Base-by-base conservation (phyloP, 2,329 filamentous ascomycete species). In the Penicillium hesseltinei region DNA sequence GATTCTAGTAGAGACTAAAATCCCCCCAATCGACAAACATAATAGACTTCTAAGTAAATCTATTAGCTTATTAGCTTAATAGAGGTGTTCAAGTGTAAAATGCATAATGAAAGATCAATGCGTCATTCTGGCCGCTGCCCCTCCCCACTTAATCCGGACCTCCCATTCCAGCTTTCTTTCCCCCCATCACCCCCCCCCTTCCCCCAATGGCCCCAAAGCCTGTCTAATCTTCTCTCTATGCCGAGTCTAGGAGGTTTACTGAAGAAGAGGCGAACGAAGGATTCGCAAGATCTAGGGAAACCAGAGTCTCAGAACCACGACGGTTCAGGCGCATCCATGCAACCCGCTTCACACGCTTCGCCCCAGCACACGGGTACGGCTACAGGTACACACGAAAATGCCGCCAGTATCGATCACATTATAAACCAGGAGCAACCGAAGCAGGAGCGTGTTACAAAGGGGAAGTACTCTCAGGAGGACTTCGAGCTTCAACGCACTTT, bases 191-290 rank as follows among this genome's bases (percentile, higher is more conserved):
- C 53, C 56, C 55, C 19, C 56, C 65, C 39, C 58, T 23, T 5
- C 56, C 56, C 57, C 57, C 61, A 62, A 53, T 44, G 49, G 35
- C 54, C 54, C 50, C 39, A 52, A 45, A 42, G 21, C 48, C 49
- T 38, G 19, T 46, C 23, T 31, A 59, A 61, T 64, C 59, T 65
- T 62, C 66, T 62, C 71, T 71, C 73, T 77, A 97, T 99, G 94
- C 94, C 92, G 87, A 90, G 86, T 77, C 85, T 97, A 82, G 91
- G 91, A 78, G 75, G 75, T 53, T 92, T 97, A 75, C 86, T 97
- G 75, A 97, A 97, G 85, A 97, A 96, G 86, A 96, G 96, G 85
- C 88, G 92, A 85, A 96, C 92, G 80, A 95, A 92, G 86, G 92
- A 97, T 81, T 89, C 87, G 78, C 74, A 73, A 66, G 54, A 56